Conservation (phyloP, 352 stramenopile genomes). For the Pythium plurisporium region DNA sequence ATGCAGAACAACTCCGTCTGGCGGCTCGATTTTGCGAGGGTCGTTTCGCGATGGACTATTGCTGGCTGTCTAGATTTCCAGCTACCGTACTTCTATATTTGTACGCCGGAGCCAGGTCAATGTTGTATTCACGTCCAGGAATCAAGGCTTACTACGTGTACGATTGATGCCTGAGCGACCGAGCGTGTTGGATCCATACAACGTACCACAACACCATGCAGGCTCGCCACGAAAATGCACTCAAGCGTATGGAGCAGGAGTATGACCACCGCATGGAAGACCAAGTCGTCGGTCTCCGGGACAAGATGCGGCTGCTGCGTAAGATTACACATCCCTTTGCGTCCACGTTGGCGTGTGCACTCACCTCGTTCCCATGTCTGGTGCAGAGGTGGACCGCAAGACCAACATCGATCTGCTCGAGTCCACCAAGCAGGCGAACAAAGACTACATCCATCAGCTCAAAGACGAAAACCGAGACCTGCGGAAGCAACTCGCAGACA, state of each 20-base stretch:
- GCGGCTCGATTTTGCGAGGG: no score
- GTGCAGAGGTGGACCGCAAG: conserved; percentile 79
- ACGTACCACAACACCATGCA: no score
- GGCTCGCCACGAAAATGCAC: conserved; percentile 57
- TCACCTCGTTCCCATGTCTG: neutral
- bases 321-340: conserved; percentile 16
- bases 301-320: conserved; percentile 85
- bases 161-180: no score
- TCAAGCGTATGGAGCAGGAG: conserved; percentile 76
- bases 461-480: conserved; percentile 89
- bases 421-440: conserved; percentile 87
- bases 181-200: no score
- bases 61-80: no score
- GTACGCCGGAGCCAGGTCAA: no score
- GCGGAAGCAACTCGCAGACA: conserved; percentile 75
- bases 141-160: no score
- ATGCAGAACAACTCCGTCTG: no score
- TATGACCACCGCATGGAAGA: conserved; percentile 82
- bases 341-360: neutral
- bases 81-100: no score
- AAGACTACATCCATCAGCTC: conserved; percentile 85
- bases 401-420: conserved; percentile 82
- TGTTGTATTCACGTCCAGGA: no score
- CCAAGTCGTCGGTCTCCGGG: conserved; percentile 73
- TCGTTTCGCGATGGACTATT: no score